Percentiles rank a stretch among this genome's conserved stretches.
These are phyloP conservation scores for Colletotrichum scovillei DNA, from an alignment of 2,329 filamentous ascomycete species.

Conservation along the genomic window DNA sequence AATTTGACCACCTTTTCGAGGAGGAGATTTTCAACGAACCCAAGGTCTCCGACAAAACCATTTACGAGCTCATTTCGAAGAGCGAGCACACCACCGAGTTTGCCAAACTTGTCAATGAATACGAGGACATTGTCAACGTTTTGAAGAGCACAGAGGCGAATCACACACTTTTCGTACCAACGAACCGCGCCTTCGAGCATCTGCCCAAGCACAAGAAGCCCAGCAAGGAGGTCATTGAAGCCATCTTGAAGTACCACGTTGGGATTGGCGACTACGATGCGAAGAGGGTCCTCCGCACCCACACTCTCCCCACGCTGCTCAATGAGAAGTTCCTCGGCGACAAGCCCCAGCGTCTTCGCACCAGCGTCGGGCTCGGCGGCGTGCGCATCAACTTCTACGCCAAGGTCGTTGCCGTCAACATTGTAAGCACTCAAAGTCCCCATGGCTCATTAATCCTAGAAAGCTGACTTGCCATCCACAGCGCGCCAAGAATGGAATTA, in stretches of 20 bases:
- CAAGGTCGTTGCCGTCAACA: conserved; percentile 75
- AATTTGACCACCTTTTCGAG: conserved; percentile 37
- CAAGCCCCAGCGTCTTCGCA: conserved; percentile 78
- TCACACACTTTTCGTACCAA: conserved; percentile 85
- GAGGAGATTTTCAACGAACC: conserved; percentile 37
- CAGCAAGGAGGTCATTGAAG: conserved; percentile 76
- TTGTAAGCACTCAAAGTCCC: conserved; percentile 60
- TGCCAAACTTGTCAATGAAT: conserved; percentile 78
- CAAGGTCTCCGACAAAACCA: conserved; percentile 72
- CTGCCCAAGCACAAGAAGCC: conserved; percentile 69
- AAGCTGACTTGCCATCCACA: background rate
- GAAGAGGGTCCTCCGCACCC: conserved; percentile 71
- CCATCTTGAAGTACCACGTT: conserved; percentile 80
- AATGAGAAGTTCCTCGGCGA: conserved; percentile 69
- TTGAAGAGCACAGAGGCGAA: conserved; percentile 82
- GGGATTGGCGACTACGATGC: conserved; percentile 75
- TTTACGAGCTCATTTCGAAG: conserved; percentile 82
- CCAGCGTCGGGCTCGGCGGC: conserved; percentile 71
- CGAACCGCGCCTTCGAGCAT: conserved; percentile 78
- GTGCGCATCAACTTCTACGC: conserved; percentile 82
- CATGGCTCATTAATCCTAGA: background rate
- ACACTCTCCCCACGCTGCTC: conserved; percentile 80
- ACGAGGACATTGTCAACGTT: conserved; percentile 75
- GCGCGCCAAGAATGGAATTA: conserved; percentile 81
- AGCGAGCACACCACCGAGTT: conserved; percentile 84